Conservation (phyloP, 805 yeast genomes). For the Suhomyces vadensis region DNA sequence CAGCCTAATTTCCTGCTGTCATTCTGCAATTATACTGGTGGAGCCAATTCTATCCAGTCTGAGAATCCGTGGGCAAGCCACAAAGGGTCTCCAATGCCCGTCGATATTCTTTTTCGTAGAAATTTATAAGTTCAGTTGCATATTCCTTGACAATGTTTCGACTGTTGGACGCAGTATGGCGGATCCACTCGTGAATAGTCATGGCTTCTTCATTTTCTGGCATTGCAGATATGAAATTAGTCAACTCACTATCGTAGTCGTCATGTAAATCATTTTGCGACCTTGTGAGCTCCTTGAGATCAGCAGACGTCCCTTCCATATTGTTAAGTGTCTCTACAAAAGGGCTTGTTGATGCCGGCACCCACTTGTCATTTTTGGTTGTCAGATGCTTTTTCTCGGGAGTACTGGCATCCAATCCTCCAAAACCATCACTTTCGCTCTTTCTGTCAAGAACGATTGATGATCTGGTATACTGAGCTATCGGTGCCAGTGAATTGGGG, state of each 20-base stretch:
- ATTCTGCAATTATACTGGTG: too few relatives aligned
- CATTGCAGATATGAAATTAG: constrained; percentile 64
- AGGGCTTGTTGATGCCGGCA: constrained; percentile 10
- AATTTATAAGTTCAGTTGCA: constrained; percentile 47
- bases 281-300: constrained; percentile 32
- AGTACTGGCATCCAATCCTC: constrained; percentile 18
- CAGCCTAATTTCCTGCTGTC: too few relatives aligned
- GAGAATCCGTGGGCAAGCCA: constrained; percentile 27
- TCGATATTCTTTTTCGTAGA: constrained; percentile 50
- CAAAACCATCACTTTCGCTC: constrained; percentile 2
- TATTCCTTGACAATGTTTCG: constrained; percentile 47
- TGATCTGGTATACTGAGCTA: constrained; percentile 11
- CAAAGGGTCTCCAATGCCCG: constrained; percentile 49
- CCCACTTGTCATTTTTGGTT: constrained; percentile 9
- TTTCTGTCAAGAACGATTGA: constrained; percentile 3
- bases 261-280: constrained; percentile 49
- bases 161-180: constrained; percentile 55
- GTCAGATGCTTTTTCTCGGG: constrained; percentile 10
- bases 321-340: constrained; percentile 20
- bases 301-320: constrained; percentile 39
- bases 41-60: constrained; percentile 9
- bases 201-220: constrained; percentile 67
- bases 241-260: constrained; percentile 66
- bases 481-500: constrained; percentile 7
- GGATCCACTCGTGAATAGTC: constrained; percentile 73